Percentiles rank a stretch among this genome's conserved stretches.
Conservation (phyloP, 768 basidiomycete genomes). For the Nidularia sp. region DNA sequence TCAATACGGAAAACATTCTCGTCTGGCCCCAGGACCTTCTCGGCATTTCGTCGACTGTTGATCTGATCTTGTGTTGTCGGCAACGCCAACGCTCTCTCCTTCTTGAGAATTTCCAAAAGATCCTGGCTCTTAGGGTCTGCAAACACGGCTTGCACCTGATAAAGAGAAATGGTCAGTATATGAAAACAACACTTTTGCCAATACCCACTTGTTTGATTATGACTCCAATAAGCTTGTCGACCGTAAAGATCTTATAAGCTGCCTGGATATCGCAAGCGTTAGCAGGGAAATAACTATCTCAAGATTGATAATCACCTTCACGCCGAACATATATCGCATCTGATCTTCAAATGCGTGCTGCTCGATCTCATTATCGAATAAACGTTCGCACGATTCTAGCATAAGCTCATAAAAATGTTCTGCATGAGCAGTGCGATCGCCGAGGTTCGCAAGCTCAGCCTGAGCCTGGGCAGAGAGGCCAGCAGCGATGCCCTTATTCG, state of each 20-base stretch:
- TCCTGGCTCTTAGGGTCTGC: conserved; percentile 69
- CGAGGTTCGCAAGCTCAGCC: conserved; percentile 19
- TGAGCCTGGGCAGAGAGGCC: conserved; percentile 21
- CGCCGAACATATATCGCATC: conserved; percentile 83
- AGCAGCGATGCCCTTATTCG: conserved; percentile 18
- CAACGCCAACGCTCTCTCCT: conserved; percentile 52
- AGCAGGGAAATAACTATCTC: not conserved
- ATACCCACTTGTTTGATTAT: conserved; percentile 81
- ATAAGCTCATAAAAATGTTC: conserved; percentile 79
- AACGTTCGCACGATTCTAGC: conserved; percentile 80
- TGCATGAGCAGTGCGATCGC: conserved; percentile 38
- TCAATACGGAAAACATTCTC: conserved; percentile 79
- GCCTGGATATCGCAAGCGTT: conserved; percentile 33
- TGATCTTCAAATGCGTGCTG: conserved; percentile 86
- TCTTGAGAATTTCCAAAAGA: conserved; percentile 64
- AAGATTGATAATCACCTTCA: conserved; percentile 41
- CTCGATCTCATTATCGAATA: conserved; percentile 93
- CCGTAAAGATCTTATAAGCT: conserved; percentile 86
- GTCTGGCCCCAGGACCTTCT: conserved; percentile 69
- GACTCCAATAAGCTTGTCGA: conserved; percentile 86
- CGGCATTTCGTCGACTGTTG: conserved; percentile 61
- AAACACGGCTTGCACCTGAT: conserved; percentile 63
- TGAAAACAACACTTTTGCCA: too few relatives aligned
- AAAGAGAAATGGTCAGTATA: too few relatives aligned
- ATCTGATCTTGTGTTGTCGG: conserved; percentile 73